Conservation (phyloP, 805 yeast species). For the Saturnispora zaruensis region DNA sequence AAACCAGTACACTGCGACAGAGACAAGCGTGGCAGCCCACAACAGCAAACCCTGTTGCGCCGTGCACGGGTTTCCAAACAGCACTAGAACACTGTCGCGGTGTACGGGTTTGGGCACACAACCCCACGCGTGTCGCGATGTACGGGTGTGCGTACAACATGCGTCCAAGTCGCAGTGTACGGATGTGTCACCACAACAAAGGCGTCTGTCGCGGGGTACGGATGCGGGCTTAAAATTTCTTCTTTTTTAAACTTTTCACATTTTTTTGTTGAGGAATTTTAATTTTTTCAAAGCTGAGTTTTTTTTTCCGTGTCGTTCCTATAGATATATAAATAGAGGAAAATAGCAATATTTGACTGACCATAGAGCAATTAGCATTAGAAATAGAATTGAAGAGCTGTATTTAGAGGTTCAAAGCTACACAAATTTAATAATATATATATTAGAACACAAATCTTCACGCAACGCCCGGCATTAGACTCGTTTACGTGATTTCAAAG, state of each 20-base stretch:
- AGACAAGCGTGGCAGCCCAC: neutral
- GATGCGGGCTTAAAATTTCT: neutral
- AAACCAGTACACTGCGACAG: neutral
- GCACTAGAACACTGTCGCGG: neutral
- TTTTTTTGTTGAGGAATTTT: neutral
- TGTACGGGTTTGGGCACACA: neutral
- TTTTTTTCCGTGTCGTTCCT: neutral
- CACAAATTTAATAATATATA: neutral
- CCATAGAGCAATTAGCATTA: neutral
- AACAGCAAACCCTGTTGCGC: neutral
- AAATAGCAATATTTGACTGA: neutral
- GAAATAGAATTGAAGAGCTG: neutral
- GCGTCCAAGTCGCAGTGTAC: neutral
- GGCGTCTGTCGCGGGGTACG: neutral
- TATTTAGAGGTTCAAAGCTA: neutral
- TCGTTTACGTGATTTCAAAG: neutral
- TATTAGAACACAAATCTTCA: no score
- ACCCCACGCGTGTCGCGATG: neutral
- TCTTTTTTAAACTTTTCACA: neutral
- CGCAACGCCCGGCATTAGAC: neutral
- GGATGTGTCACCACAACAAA: no score
- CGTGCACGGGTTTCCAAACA: neutral
- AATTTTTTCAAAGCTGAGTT: neutral
- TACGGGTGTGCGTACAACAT: neutral
- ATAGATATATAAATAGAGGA: neutral